Evolutionary conservation across 345 rosid genomes (phyloP), one percentile per base, ranked within the genome.

Genomic region (Syzygium grande): DNA sequence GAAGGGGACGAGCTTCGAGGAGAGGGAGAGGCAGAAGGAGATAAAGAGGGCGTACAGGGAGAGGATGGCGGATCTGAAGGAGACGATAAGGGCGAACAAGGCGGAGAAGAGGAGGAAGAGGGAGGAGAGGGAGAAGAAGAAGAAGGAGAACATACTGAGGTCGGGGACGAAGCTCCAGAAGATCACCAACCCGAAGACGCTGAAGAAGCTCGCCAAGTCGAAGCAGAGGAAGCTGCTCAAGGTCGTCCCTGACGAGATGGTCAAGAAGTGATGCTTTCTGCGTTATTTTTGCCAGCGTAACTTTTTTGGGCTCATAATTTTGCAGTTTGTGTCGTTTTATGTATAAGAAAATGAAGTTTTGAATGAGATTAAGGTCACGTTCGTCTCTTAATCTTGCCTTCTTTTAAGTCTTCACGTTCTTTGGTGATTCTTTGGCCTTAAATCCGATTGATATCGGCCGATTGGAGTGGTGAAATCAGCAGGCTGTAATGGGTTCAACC

Each of bases 71-170:
- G 99, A 96, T 90, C 89, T 97, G 79, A 97, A 96, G 92, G 99
- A 95, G 86, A 96, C 94, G 94, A 96, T 96, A 3, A 92, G 97
- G 93, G 93, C 80, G 88, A 92, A 96, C 49, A 96, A 96, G 94
- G 89, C 88, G 51, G 97, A 93, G 93, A 97, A 97, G 97, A 91
- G 99, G 92, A 96, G 92, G 94, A 90, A 87, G 91, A 93, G 89
- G 84, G 98, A 95, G 91, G 99, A 97, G 92, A 92, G 97, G 78
- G 97, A 95, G 95, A 96, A 97, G 93, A 95, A 80, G 97, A 97
- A 97, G 94, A 56, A 94, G 88, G 98, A 96, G 92, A 97, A 97
- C 83, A 87, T 96, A 2, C 85, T 97, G 92, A 95, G 90, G 89
- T 91, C 96, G 23, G 99, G 99, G 12, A 94, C 99, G 2, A 97